Conservation (phyloP, 2,329 filamentous ascomycete species). For the Penicillium paneum region DNA sequence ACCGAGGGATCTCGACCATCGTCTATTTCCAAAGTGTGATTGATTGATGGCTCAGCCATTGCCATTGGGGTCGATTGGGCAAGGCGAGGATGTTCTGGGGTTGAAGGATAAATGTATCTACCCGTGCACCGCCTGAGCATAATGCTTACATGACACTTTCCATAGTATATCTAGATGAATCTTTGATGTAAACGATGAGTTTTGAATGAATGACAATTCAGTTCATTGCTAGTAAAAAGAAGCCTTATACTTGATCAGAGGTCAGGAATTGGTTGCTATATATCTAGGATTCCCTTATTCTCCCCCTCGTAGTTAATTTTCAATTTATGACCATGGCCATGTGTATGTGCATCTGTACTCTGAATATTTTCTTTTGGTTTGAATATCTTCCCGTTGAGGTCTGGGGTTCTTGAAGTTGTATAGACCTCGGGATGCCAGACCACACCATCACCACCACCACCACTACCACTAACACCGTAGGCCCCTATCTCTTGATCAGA, state of each 20-base stretch:
- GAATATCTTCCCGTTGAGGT: neutral
- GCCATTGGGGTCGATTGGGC: neutral
- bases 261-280: neutral
- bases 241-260: neutral
- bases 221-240: neutral
- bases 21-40: neutral
- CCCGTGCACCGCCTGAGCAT: neutral
- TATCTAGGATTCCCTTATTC: neutral
- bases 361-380: neutral
- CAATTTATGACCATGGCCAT: too few species aligned
- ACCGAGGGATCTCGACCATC: slow-evolving; percentile 18
- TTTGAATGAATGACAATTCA: too few species aligned
- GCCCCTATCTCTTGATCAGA: neutral
- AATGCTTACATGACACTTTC: neutral
- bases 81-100: neutral
- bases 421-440: neutral
- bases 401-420: neutral
- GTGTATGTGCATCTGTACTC: too few species aligned
- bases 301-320: neutral
- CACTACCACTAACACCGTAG: neutral
- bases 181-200: neutral
- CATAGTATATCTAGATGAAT: neutral
- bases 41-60: neutral
- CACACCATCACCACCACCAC: neutral
- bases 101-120: neutral